Evolutionary conservation across 2,329 filamentous ascomycete genomes (phyloP).

Genomic region (Exserohilum turcica): DNA sequence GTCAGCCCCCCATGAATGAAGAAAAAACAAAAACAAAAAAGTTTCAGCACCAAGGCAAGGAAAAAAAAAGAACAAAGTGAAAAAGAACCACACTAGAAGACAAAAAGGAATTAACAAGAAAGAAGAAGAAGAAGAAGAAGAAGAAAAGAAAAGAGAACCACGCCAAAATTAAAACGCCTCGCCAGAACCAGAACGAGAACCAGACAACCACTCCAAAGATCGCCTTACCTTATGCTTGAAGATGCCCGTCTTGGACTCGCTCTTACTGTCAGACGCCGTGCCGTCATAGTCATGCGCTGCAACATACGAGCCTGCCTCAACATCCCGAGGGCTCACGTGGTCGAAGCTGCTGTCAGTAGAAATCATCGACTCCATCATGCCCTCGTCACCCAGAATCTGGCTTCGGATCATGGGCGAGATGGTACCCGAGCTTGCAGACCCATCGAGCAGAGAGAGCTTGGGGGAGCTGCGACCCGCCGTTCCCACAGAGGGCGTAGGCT

Average conservation of each 20-base stretch:
- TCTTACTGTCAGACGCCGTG: not conserved
- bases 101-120: not conserved
- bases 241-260: not conserved
- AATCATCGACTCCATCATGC: constrained; percentile 6
- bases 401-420: constrained; percentile 93
- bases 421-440: constrained; percentile 89
- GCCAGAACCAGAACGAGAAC: constrained; percentile 10
- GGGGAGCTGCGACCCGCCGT: constrained; percentile 43
- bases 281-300: not conserved
- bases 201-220: constrained; percentile 20
- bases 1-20: constrained; percentile 17
- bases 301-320: not conserved
- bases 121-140: not conserved
- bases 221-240: constrained; percentile 24
- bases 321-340: constrained; percentile 2
- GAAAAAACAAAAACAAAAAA: too few species aligned
- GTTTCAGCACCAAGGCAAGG: not conserved
- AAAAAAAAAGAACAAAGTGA: not conserved
- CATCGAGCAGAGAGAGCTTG: constrained; percentile 69
- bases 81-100: not conserved
- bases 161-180: constrained; percentile 9
- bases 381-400: constrained; percentile 80
- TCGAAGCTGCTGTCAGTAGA: constrained; percentile 23
- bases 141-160: not conserved
- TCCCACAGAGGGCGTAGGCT: constrained; percentile 6